Base-by-base conservation (phyloP, 352 stramenopile genomes). In the Pythium phragmitis region DNA sequence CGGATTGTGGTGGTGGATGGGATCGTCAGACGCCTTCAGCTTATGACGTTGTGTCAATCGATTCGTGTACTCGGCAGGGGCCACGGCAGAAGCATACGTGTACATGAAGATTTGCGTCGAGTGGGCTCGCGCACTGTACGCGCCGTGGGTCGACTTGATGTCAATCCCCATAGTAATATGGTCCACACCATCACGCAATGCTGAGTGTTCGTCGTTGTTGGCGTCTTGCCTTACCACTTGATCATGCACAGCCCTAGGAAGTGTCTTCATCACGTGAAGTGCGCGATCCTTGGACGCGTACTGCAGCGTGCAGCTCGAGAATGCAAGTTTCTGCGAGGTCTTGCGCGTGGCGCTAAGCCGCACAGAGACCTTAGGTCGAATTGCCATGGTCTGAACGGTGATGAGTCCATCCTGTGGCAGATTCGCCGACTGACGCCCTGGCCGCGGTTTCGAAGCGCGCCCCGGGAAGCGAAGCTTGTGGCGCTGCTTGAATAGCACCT, bases 241-340 rank as follows among this genome's bases (percentile, higher is more conserved):
- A 57, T 88, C 77, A 67, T 87, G 80, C 13, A 72, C 46, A 9
- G 73, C 34, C 61, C 85, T 85, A 1, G 77, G 80, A 16, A 89
- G 48, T 13, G 77, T 87, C 70, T 87, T 87, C 67, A 85, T 85
- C 19, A 89, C 61, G 76, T 89, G 80, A n/a, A 80, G 60, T 5
- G 80, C 80, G 9, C 75, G 80, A 34, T 80, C 63, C 16, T 82
- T 64, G 26, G 42, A 57, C 39, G 70, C 53, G 57, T 82, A 82
- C 60, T 78, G 69, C 55, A 76, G 60, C 30, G 77, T 87, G 36
- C 72, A 79, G 4, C 70, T 75, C 17, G 77, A 63, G 41, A 92
- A 78, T 36, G 70, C 77, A 19, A 92, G 74, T 45, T 77, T 75
- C 45, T 90, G 76, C 14, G 68, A 71, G 12, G 79, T 73, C 43